Percentiles rank a stretch among this genome's conserved stretches.
Evolutionary conservation across 176 grass and related monocot species (phyloP).

Genomic region (Zea luxurians): DNA sequence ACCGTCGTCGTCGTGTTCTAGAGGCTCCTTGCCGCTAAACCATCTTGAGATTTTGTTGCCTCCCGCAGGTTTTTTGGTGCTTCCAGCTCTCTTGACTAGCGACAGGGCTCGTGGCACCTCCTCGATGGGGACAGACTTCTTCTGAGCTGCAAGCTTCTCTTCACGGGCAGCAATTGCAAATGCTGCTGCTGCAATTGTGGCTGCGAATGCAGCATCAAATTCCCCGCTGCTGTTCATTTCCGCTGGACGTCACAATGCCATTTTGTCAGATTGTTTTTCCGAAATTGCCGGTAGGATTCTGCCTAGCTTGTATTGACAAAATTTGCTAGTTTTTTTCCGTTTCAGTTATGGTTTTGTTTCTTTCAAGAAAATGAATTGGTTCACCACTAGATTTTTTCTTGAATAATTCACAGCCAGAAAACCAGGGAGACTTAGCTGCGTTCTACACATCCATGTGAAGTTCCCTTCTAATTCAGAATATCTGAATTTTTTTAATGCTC

Average conservation of each 20-base stretch:
- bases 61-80: slow-evolving; percentile 50
- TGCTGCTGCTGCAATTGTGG: slow-evolving; percentile 65
- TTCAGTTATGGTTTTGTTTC: not conserved
- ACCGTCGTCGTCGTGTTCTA: slow-evolving; percentile 49
- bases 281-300: not conserved
- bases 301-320: not conserved
- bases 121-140: slow-evolving; percentile 21
- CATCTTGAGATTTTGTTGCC: slow-evolving; percentile 67
- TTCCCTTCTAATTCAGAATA: not conserved
- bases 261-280: slow-evolving; percentile 13
- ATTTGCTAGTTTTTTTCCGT: slow-evolving; percentile 8
- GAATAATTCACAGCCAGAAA: not conserved
- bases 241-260: slow-evolving; percentile 26
- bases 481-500: slow-evolving; percentile 12
- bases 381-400: not conserved
- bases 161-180: slow-evolving; percentile 61
- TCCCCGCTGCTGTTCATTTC: slow-evolving; percentile 45
- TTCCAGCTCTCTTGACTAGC: slow-evolving; percentile 38
- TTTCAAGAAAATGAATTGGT: not conserved
- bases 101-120: not conserved
- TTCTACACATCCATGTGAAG: not conserved
- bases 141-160: slow-evolving; percentile 47
- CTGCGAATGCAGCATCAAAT: slow-evolving; percentile 42
- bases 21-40: slow-evolving; percentile 55
- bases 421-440: not conserved